These are phyloP conservation scores for Starmerella apis DNA, from an alignment of 805 yeast species.

Conservation along the genomic window DNA sequence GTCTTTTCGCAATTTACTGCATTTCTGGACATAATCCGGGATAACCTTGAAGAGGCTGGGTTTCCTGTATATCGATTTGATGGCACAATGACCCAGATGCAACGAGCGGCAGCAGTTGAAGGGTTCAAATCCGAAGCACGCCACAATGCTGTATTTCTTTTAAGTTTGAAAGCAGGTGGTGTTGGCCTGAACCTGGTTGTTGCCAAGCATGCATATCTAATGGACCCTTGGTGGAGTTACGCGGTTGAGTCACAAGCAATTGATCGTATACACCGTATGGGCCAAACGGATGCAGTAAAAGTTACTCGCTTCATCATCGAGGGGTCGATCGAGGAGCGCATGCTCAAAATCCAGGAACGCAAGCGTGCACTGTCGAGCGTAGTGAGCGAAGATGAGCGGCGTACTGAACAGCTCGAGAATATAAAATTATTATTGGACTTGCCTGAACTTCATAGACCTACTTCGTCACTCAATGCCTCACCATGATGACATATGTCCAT, in stretches of 20 bases:
- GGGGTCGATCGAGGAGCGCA: slow-evolving; percentile 75
- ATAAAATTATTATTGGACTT: slow-evolving; percentile 31
- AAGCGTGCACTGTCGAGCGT: slow-evolving; percentile 39
- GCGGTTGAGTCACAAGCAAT: slow-evolving; percentile 86
- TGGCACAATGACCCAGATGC: slow-evolving; percentile 60
- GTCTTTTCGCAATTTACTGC: slow-evolving; percentile 87
- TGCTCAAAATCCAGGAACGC: slow-evolving; percentile 77
- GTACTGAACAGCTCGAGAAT: slow-evolving; percentile 31
- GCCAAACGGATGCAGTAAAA: slow-evolving; percentile 62
- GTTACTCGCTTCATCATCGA: slow-evolving; percentile 73
- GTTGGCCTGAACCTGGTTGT: slow-evolving; percentile 81
- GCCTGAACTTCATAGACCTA: slow-evolving; percentile 7
- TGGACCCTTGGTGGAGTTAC: slow-evolving; percentile 98
- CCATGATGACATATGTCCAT: not conserved
- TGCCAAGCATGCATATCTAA: slow-evolving; percentile 74
- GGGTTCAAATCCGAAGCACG: slow-evolving; percentile 38
- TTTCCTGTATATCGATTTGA: slow-evolving; percentile 63
- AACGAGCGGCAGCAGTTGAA: slow-evolving; percentile 51
- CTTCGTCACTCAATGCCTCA: not conserved
- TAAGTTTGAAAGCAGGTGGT: slow-evolving; percentile 87
- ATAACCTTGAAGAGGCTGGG: slow-evolving; percentile 44
- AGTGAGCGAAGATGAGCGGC: slow-evolving; percentile 32
- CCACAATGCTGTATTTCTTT: slow-evolving; percentile 41
- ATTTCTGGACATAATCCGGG: slow-evolving; percentile 63
- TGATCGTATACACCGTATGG: slow-evolving; percentile 83